Percentiles rank a stretch among this genome's conserved stretches.
phyloP scores from a whole-genome alignment of 169 alveolate species.

The Plasmodium inui region DNA sequence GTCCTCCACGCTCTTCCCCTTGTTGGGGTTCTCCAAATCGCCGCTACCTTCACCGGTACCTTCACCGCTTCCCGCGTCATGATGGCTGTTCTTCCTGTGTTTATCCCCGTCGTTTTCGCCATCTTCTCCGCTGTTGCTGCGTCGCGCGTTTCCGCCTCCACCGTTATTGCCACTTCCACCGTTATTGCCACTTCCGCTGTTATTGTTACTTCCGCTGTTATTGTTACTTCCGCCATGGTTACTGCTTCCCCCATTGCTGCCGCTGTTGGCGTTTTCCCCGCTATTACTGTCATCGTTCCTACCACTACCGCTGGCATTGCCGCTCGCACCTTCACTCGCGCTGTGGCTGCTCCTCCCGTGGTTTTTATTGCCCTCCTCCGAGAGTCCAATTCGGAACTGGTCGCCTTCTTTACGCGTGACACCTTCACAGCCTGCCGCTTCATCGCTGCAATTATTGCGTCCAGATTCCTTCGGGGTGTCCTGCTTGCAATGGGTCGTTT shows the following conservation, averaged over 20 bases:
- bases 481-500: background rate
- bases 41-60: background rate
- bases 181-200: background rate
- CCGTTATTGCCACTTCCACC: background rate
- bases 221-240: background rate
- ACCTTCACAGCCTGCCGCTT: background rate
- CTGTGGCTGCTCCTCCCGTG: no score
- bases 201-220: background rate
- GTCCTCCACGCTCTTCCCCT: slow-evolving; percentile 3
- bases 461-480: background rate
- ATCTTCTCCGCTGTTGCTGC: background rate
- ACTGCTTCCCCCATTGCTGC: background rate
- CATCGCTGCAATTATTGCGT: background rate
- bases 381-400: background rate
- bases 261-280: background rate
- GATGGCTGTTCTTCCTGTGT: background rate
- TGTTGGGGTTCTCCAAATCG: background rate
- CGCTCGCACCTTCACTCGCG: background rate
- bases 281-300: slow-evolving; percentile 2
- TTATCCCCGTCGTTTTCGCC: background rate
- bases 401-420: background rate
- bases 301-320: background rate
- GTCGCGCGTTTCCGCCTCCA: background rate
- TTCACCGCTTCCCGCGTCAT: background rate
- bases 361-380: background rate